Evolutionary conservation across 2,329 filamentous ascomycete genomes (phyloP), one percentile per base, ranked within the genome.

Genomic region (Aspergillus tanneri): DNA sequence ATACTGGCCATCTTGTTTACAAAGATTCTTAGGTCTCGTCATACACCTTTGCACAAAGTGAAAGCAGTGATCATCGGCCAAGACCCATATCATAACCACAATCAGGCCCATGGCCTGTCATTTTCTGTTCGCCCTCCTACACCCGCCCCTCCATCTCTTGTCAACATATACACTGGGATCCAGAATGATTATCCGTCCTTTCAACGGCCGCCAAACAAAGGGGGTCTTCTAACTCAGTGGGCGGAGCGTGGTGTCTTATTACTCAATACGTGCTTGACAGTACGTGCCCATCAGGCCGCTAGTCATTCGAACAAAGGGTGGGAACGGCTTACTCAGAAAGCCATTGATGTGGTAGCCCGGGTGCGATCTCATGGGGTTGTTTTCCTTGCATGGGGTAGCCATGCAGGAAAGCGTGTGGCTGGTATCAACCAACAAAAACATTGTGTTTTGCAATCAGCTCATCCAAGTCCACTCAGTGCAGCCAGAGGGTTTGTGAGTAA

Each of bases 1-100:
- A 32, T 41, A 11, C 24, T 3, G 3, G 16, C 8, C 10, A 24
- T 9, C 12, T 9, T 24, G 34, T 21, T 35, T 10, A 16, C n/a
- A 5, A 9, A 9, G 18, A n/a, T 18, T 28, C 18, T 12, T 23
- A 96, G 92, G 92, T 96, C 92, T 52, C 87, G 90, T 21, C 87
- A 95, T 69, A 96, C 92, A 0, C 91, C 93, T 6, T 85, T 99
- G 60, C 76, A 86, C 73, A 86, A 79, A 11, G 91, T 97, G 68
- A 96, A 95, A 70, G 87, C 88, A 48, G 91, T 99, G 52, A 90
- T 99, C 64, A 72, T 97, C 46, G 93, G 93, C 56, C 93, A 99
- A 74, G 93, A 99, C 68, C 93, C 93, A 2, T 99, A 99, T 71
- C 93, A 99, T 76, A 95, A 95, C 68, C 70, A 83, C 68, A 95